Conservation (phyloP, 805 yeast species). For the Candida boidinii region DNA sequence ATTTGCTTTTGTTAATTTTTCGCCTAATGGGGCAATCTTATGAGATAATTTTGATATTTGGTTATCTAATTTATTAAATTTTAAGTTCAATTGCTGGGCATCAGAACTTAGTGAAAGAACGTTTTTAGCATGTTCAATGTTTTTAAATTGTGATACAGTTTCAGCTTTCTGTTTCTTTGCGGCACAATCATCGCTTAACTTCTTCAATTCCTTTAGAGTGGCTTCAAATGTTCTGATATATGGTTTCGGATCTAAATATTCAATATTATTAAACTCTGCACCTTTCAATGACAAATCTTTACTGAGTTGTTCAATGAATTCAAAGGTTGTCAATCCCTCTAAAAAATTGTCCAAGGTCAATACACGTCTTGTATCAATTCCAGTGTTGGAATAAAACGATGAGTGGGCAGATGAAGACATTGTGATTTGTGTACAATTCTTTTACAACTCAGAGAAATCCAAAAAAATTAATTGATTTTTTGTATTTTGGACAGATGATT, state of each 20-base stretch:
- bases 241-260: constrained; percentile 81
- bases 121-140: constrained; percentile 58
- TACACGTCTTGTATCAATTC: constrained; percentile 49
- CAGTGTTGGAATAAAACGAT: too few species aligned
- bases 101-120: constrained; percentile 43
- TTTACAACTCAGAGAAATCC: too few species aligned
- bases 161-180: constrained; percentile 43
- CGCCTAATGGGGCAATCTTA: constrained; percentile 63
- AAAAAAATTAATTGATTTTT: too few species aligned
- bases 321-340: constrained; percentile 64
- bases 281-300: constrained; percentile 51
- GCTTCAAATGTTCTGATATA: constrained; percentile 90
- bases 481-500: too few species aligned
- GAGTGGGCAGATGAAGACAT: constrained; percentile 18
- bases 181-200: constrained; percentile 48
- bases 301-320: constrained; percentile 73
- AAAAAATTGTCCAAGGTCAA: constrained; percentile 56
- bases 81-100: constrained; percentile 32
- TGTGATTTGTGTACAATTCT: too few species aligned
- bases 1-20: constrained; percentile 56
- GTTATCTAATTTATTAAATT: constrained; percentile 41
- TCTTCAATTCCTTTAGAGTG: constrained; percentile 62
- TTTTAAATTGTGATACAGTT: constrained; percentile 49
- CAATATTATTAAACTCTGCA: constrained; percentile 41
- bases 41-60: constrained; percentile 49